Percentiles rank a stretch among this genome's conserved stretches.
These are phyloP conservation scores for Rhododendron mucronatum DNA, from an alignment of 148 eudicot species.

Conservation along the genomic window DNA sequence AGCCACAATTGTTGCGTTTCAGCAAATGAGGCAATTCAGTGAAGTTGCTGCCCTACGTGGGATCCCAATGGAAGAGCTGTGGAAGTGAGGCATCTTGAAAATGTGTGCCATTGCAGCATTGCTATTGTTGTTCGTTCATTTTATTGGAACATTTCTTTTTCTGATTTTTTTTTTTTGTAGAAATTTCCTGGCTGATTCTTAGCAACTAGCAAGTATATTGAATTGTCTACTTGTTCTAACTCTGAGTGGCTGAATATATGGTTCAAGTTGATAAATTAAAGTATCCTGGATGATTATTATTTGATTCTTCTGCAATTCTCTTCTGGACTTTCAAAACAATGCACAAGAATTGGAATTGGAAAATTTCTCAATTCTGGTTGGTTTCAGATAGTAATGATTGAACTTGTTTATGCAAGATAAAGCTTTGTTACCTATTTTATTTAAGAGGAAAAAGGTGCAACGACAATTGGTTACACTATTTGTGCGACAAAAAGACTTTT, in stretches of 20 bases:
- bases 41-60: constrained; percentile 88
- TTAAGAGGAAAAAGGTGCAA: neutral
- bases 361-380: neutral
- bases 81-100: constrained; percentile 57
- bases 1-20: constrained; percentile 75
- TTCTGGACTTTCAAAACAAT: neutral
- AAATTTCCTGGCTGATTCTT: neutral
- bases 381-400: neutral
- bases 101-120: neutral
- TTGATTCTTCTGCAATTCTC: neutral
- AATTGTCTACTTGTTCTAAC: neutral
- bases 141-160: neutral
- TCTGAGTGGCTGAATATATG: neutral
- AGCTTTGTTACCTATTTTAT: neutral
- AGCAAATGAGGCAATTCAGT: constrained; percentile 73
- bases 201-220: neutral
- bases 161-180: neutral
- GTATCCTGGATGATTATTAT: neutral
- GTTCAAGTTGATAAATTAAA: neutral
- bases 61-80: constrained; percentile 94
- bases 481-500: neutral
- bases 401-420: neutral
- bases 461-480: neutral
- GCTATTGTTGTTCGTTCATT: neutral
- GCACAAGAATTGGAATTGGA: neutral